Conservation (phyloP, 1,284 basidiomycete genomes). For the Tilletia setariae region DNA sequence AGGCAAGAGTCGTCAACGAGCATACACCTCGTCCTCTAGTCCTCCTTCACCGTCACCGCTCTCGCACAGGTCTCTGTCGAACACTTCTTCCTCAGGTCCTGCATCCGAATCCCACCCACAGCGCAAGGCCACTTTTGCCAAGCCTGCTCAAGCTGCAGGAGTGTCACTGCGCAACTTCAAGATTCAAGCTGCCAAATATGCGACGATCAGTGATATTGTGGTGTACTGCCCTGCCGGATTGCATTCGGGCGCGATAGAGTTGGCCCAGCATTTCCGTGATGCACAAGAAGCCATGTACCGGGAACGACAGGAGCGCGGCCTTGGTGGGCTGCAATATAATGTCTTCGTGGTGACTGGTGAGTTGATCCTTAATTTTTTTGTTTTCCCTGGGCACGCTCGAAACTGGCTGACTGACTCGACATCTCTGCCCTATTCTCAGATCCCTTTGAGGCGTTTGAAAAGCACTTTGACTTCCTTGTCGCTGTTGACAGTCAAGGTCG, state of each 20-base stretch:
- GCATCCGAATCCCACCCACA: not conserved
- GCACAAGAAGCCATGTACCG: constrained; percentile 42
- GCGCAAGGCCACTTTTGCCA: constrained; percentile 26
- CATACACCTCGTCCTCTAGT: not conserved
- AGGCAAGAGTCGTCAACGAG: not conserved
- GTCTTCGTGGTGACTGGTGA: constrained; percentile 76
- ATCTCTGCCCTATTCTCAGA: constrained; percentile 51
- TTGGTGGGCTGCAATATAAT: constrained; percentile 70
- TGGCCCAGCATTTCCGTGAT: constrained; percentile 42
- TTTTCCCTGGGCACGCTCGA: not conserved
- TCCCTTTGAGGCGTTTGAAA: constrained; percentile 61
- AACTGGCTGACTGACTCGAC: too few relatives aligned
- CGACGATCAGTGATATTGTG: constrained; percentile 81
- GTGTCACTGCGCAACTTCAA: constrained; percentile 49
- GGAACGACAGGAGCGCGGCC: constrained; percentile 60
- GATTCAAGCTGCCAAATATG: constrained; percentile 67
- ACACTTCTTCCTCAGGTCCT: not conserved
- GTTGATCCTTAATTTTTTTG: constrained; percentile 39
- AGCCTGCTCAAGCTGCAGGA: constrained; percentile 34
- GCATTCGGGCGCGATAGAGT: constrained; percentile 34
- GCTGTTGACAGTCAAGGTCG: constrained; percentile 59
- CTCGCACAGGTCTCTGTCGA: not conserved
- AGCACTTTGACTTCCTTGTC: constrained; percentile 59
- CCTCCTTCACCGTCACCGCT: not conserved
- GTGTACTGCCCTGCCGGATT: constrained; percentile 63